phyloP scores from a whole-genome alignment of 208 protist species.

The Crithidia brevicula region DNA sequence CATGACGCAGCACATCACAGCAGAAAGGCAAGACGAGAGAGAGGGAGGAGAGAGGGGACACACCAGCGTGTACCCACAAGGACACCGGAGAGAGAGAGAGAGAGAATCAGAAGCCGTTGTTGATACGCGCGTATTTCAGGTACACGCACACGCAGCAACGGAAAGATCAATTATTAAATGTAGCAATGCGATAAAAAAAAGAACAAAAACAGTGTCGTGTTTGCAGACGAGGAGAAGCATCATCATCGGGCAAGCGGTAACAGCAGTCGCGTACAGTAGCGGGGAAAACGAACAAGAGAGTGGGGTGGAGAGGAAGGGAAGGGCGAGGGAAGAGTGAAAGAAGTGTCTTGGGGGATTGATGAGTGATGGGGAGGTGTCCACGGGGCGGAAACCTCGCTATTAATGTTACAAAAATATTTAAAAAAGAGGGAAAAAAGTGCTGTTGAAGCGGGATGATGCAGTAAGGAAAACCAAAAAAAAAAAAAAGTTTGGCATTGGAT shows the following conservation, averaged over 20 bases:
- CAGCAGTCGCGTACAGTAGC: too few species aligned
- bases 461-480: too few species aligned
- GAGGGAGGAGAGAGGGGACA: background rate
- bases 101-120: too few species aligned
- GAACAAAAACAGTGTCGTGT: background rate
- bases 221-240: too few species aligned
- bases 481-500: too few species aligned
- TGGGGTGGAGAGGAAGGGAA: conserved; percentile 6
- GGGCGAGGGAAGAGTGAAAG: conserved; percentile 12
- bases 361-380: background rate
- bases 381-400: background rate
- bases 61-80: too few species aligned
- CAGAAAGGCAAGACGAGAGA: conserved; percentile 14
- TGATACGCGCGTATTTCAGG: background rate
- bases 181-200: background rate
- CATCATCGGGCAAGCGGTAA: too few species aligned
- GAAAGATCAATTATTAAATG: too few species aligned
- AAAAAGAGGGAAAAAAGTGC: conserved; percentile 11
- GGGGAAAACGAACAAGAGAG: conserved; percentile 1
- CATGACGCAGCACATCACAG: too few species aligned
- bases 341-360: conserved; percentile 4
- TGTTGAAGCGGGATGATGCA: too few species aligned
- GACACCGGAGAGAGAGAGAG: background rate
- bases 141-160: background rate
- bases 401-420: conserved; percentile 5